A percentile compares a stretch with the other conserved stretches of the same genome.
Evolutionary conservation across 2,329 filamentous ascomycete species (phyloP).

Genomic region (Trichophyton verrucosum): DNA sequence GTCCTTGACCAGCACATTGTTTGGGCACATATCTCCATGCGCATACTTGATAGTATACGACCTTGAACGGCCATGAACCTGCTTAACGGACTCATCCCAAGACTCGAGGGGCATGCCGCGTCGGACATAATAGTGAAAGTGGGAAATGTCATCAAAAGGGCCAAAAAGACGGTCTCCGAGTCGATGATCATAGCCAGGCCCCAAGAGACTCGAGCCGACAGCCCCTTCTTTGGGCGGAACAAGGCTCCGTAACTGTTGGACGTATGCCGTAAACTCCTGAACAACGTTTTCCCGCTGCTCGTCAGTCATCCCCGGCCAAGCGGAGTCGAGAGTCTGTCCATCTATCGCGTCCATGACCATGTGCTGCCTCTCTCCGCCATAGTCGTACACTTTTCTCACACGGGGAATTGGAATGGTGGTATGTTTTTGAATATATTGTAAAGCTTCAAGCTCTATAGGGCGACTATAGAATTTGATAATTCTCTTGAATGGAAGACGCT

Average conservation of each 20-base stretch:
- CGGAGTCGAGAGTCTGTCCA: neutral
- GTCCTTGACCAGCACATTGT: constrained; percentile 18
- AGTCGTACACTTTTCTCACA: constrained; percentile 4
- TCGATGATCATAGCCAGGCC: constrained; percentile 20
- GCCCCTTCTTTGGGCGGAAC: constrained; percentile 6
- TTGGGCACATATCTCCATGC: constrained; percentile 11
- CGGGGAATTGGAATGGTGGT: constrained; percentile 7
- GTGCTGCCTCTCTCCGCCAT: constrained; percentile 1
- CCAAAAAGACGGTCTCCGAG: constrained; percentile 10
- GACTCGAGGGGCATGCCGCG: neutral
- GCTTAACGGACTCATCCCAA: neutral
- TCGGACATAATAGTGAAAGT: constrained; percentile 6
- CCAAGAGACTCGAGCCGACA: constrained; percentile 7
- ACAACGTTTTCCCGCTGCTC: constrained; percentile 6
- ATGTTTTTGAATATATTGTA: constrained; percentile 5
- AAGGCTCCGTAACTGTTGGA: constrained; percentile 6
- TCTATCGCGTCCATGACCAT: constrained; percentile 2
- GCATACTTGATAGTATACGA: neutral
- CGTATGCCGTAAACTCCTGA: constrained; percentile 5
- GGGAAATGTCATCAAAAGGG: constrained; percentile 5
- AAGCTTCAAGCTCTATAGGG: constrained; percentile 4
- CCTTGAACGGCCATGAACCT: constrained; percentile 5
- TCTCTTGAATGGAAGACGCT: neutral
- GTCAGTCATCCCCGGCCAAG: constrained; percentile 4
- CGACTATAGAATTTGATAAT: constrained; percentile 5